phyloP scores from a whole-genome alignment of 2,329 filamentous ascomycete species.

The Penicillium olsonii region DNA sequence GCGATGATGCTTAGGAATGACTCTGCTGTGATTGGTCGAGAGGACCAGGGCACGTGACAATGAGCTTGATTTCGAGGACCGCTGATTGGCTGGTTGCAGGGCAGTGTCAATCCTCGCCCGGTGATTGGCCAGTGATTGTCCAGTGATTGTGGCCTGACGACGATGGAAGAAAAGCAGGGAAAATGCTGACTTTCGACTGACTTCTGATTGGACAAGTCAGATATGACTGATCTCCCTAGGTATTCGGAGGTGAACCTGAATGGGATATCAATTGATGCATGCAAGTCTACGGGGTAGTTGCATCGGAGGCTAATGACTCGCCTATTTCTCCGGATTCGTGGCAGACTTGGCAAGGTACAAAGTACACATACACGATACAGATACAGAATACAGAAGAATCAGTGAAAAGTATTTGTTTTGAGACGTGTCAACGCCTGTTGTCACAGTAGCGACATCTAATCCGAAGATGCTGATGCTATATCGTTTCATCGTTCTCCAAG shows the following conservation, averaged over 20 bases:
- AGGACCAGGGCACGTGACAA: not conserved
- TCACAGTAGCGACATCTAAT: not conserved
- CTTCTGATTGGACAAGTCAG: slow-evolving; percentile 12
- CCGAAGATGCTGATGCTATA: not conserved
- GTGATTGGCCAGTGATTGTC: not conserved
- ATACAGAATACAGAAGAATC: too few relatives aligned
- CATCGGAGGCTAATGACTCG: too few relatives aligned
- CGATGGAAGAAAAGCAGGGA: not conserved
- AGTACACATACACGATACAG: too few relatives aligned
- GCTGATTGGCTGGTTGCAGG: slow-evolving; percentile 15
- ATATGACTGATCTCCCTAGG: slow-evolving; percentile 1
- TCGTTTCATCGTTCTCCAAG: slow-evolving; percentile 1
- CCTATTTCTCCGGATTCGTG: too few relatives aligned
- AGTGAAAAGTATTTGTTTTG: too few relatives aligned
- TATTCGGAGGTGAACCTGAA: too few relatives aligned
- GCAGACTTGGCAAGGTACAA: too few relatives aligned
- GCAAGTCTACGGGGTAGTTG: too few relatives aligned
- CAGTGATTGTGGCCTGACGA: not conserved
- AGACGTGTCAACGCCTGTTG: not conserved
- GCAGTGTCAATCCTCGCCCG: not conserved
- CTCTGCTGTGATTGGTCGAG: slow-evolving; percentile 26
- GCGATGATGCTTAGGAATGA: slow-evolving; percentile 28
- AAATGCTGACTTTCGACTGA: slow-evolving; percentile 13
- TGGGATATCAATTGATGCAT: too few relatives aligned
- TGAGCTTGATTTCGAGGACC: not conserved